Conservation (phyloP, 2,329 filamentous ascomycete species). For the Aspergillus sp. region DNA sequence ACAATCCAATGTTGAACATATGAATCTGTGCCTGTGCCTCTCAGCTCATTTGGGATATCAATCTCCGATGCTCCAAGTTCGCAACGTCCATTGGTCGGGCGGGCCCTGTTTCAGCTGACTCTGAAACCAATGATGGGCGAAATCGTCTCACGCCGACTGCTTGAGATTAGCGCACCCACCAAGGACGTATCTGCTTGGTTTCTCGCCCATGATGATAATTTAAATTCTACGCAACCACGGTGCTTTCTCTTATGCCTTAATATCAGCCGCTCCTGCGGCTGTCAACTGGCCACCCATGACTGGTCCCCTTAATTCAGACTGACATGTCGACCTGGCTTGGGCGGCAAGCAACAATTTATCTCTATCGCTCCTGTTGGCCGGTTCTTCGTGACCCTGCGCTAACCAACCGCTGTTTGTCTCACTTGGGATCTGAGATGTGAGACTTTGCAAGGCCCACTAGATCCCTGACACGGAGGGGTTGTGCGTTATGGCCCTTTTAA, state of each 20-base stretch:
- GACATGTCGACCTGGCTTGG: background rate
- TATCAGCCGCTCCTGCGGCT: constrained; percentile 26
- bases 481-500: constrained; percentile 8
- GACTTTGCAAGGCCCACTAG: constrained; percentile 20
- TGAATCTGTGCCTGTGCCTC: background rate
- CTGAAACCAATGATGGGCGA: constrained; percentile 14
- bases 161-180: background rate
- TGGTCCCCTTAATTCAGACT: constrained; percentile 5
- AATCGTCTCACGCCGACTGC: background rate
- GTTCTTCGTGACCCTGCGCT: constrained; percentile 3
- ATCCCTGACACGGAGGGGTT: constrained; percentile 7
- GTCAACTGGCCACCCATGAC: constrained; percentile 7
- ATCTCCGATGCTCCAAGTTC: background rate
- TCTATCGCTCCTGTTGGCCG: constrained; percentile 14
- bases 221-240: constrained; percentile 20
- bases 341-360: constrained; percentile 11
- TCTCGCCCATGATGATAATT: constrained; percentile 18
- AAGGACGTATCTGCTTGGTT: constrained; percentile 12
- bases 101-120: constrained; percentile 10
- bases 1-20: background rate
- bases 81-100: constrained; percentile 11
- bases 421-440: constrained; percentile 2
- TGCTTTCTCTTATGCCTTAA: constrained; percentile 23
- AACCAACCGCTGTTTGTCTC: constrained; percentile 12
- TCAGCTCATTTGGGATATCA: background rate